These are phyloP conservation scores for Aureobasidium sp. DNA, from an alignment of 2,329 filamentous ascomycete species.

Conservation along the genomic window DNA sequence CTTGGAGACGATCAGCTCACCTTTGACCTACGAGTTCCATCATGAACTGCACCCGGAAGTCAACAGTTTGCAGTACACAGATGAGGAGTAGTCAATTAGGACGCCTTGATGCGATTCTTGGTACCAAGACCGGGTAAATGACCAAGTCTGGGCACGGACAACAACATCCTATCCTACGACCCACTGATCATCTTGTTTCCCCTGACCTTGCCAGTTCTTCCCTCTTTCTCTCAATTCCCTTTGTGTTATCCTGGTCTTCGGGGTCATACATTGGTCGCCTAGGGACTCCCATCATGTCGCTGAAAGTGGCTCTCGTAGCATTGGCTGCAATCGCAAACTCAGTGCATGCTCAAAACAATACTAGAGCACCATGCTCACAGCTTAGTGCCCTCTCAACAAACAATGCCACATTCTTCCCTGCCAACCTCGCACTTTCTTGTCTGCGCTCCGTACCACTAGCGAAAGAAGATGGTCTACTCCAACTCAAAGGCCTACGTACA, in stretches of 20 bases:
- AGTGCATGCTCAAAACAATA: background rate
- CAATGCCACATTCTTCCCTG: background rate
- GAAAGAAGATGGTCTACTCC: conserved; percentile 22
- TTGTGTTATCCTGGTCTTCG: background rate
- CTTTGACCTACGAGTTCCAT: background rate
- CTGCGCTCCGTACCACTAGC: conserved; percentile 30
- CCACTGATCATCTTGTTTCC: background rate
- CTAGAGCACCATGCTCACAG: background rate
- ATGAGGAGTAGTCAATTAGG: background rate
- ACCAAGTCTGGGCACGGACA: background rate
- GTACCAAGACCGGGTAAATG: background rate
- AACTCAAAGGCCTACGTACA: conserved; percentile 27
- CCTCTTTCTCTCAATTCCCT: background rate
- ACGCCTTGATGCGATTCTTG: background rate
- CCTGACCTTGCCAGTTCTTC: background rate
- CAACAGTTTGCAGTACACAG: background rate
- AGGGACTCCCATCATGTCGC: background rate
- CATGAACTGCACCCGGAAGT: background rate
- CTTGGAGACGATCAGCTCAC: background rate
- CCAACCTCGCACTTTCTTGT: conserved; percentile 19
- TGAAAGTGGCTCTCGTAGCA: background rate
- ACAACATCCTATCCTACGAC: background rate
- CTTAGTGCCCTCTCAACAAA: background rate
- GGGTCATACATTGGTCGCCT: background rate
- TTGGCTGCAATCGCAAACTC: background rate